phyloP scores from a whole-genome alignment of 768 basidiomycete species.

The Lactarius pseudohatsudake region DNA sequence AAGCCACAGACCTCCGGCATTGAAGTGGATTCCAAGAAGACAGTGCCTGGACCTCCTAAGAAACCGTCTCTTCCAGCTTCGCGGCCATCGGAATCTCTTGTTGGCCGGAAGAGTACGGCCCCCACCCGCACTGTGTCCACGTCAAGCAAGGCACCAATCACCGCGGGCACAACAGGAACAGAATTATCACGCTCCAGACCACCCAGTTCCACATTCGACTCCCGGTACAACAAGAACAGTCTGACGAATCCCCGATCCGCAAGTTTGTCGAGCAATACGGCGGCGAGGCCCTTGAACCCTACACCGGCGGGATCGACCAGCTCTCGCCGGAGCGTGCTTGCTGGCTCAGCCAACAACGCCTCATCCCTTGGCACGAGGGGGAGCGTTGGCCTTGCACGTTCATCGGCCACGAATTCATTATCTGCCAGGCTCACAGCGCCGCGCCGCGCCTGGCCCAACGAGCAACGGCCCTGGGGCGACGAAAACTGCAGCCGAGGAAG shows the following conservation, averaged over 20 bases:
- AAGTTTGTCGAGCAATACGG: conserved; percentile 14
- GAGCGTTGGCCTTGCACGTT: conserved; percentile 30
- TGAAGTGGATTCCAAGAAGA: conserved; percentile 6
- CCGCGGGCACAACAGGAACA: conserved; percentile 18
- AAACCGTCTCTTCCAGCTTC: conserved; percentile 20
- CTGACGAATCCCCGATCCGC: conserved; percentile 1
- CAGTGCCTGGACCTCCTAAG: conserved; percentile 7
- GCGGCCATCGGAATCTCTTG: conserved; percentile 13
- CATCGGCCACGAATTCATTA: conserved; percentile 38
- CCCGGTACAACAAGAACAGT: conserved; percentile 14
- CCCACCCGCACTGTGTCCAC: conserved; percentile 11
- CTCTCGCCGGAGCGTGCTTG: conserved; percentile 14
- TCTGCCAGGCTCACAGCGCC: conserved; percentile 48
- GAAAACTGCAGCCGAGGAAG: neutral
- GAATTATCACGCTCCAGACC: conserved; percentile 29
- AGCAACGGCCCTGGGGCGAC: conserved; percentile 20
- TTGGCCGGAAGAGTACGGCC: conserved; percentile 6
- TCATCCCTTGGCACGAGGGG: conserved; percentile 38
- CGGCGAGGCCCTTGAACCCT: conserved; percentile 15
- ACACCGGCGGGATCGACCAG: conserved; percentile 22
- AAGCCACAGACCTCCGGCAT: conserved; percentile 31
- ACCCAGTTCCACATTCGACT: conserved; percentile 34
- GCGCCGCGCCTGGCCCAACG: conserved; percentile 21
- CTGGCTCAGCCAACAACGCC: conserved; percentile 19
- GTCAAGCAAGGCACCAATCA: conserved; percentile 16